A percentile compares a stretch with the other conserved stretches of the same genome.
These are phyloP conservation scores for Asterella californica DNA, from an alignment of 225 moss, liverwort and hornwort species.

Conservation along the genomic window DNA sequence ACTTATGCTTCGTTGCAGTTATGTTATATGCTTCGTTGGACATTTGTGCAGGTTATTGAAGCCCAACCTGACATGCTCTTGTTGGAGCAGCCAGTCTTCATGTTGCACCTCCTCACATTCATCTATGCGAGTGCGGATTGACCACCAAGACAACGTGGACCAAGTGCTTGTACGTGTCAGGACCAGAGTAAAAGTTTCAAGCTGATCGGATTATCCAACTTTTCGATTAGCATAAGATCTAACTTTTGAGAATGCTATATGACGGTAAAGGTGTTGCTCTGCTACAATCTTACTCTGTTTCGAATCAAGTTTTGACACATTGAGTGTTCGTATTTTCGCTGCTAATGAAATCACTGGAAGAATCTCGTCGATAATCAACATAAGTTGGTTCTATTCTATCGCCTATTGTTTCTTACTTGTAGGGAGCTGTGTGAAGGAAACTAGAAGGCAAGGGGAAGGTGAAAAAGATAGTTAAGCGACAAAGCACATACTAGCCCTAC, in stretches of 20 bases:
- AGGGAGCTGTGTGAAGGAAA: conserved; percentile 83
- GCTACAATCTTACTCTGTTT: background rate
- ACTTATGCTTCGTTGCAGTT: background rate
- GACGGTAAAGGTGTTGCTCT: background rate
- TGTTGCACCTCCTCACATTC: conserved; percentile 83
- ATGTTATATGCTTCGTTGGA: background rate
- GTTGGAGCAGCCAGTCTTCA: conserved; percentile 76
- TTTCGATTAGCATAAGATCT: background rate
- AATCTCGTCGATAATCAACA: too few relatives aligned
- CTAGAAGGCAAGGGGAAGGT: conserved; percentile 79
- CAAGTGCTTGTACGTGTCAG: conserved; percentile 69
- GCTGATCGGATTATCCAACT: background rate
- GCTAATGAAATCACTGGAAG: too few relatives aligned
- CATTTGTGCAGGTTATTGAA: conserved; percentile 67
- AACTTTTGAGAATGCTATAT: background rate
- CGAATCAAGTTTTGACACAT: background rate
- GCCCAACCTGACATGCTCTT: conserved; percentile 83
- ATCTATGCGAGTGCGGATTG: conserved; percentile 80
- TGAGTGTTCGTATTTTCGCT: background rate
- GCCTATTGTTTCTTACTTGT: conserved; percentile 22
- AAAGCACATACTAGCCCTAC: conserved; percentile 74
- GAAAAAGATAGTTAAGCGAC: conserved; percentile 73
- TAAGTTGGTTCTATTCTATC: too few relatives aligned
- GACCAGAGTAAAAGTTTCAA: background rate
- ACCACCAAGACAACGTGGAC: conserved; percentile 84